Evolutionary conservation across 495 filamentous ascomycete genomes (phyloP), one percentile per base, ranked within the genome.

Genomic region (Niebla homalea): DNA sequence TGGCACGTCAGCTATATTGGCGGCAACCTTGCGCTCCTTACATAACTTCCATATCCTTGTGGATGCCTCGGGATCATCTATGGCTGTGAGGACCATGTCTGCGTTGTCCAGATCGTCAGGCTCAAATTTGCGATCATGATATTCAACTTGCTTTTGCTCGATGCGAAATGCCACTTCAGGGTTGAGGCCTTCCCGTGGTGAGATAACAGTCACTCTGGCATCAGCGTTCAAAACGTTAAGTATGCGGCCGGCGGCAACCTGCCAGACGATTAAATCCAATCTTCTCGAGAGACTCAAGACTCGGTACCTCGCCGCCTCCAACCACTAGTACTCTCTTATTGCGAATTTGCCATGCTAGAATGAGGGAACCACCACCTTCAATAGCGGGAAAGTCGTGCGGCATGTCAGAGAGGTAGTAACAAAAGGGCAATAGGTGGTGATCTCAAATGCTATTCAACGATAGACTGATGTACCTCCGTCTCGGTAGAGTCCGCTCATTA

Each of bases 191-290:
- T 75, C 60, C n/a, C 77, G 60, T 2, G 92, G 92, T 46, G 79
- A 83, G 36, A 96, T 73, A 42, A 96, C 80, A 35, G 84, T 92
- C 16, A 97, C 85, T 57, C 78, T 73, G 56, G 92, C 93, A 59
- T 96, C 89, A 61, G 93, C 93, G 60, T 95, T 94, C 61, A 98
- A 86, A 32, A 87, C 77, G 61, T 90, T 81, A 35, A 95, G 71
- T 51, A 97, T 95, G 43, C 92, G 87, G 46, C 89, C 89, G 29
- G 92, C 92, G 40, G 92, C 92, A 53, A 98, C 92, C 90, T 96
- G 57, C 35, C 2, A 22, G 6, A 45, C 8, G 47, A 21, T 36
- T 45, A 1, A 32, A 59, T 25, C 60, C 39, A 12, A 29, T 16
- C n/a, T 50, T 35, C 42, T 29, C 3, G 5, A 10, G 43, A 19